Evolutionary conservation across 2,329 filamentous ascomycete genomes (phyloP).

Genomic region (Aspergillus clavatus): DNA sequence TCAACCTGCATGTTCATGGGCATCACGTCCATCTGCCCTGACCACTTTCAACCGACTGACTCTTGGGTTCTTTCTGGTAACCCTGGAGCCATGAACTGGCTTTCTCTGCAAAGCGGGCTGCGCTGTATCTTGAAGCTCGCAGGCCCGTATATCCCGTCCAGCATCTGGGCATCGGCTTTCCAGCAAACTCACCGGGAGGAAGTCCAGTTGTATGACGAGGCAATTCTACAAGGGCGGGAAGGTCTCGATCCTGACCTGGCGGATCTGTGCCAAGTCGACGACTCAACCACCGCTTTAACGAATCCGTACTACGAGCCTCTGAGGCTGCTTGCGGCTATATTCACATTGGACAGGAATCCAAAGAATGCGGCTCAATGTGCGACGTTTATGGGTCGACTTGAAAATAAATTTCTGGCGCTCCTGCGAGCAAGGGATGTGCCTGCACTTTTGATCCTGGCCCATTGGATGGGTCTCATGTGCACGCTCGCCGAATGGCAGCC

Average conservation of each 20-base stretch:
- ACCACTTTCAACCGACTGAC: conserved; percentile 18
- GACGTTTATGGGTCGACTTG: conserved; percentile 25
- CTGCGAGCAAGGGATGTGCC: conserved; percentile 20
- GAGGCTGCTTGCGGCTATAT: conserved; percentile 13
- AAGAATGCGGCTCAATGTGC: conserved; percentile 20
- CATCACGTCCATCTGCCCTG: conserved; percentile 21
- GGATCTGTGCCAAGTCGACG: conserved; percentile 26
- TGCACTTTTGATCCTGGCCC: conserved; percentile 25
- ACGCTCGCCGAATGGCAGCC: conserved; percentile 23
- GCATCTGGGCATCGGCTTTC: conserved; percentile 26
- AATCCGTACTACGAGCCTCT: conserved; percentile 25
- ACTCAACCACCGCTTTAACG: conserved; percentile 14
- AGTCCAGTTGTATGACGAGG: conserved; percentile 11
- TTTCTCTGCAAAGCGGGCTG: conserved; percentile 27
- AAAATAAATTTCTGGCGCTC: conserved; percentile 22
- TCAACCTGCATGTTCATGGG: conserved; percentile 32
- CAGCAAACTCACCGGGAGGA: conserved; percentile 12
- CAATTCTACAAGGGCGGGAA: conserved; percentile 16
- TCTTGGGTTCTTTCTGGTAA: conserved; percentile 28
- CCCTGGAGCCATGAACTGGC: conserved; percentile 26
- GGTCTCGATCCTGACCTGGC: conserved; percentile 23
- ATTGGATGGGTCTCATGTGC: conserved; percentile 33
- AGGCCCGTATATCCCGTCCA: conserved; percentile 10
- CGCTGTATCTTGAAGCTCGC: conserved; percentile 19
- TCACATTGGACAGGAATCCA: conserved; percentile 16